Percentiles rank a stretch among this genome's conserved stretches.
Conservation (phyloP, 1,284 basidiomycete species). For the Volvariella volvacea region DNA sequence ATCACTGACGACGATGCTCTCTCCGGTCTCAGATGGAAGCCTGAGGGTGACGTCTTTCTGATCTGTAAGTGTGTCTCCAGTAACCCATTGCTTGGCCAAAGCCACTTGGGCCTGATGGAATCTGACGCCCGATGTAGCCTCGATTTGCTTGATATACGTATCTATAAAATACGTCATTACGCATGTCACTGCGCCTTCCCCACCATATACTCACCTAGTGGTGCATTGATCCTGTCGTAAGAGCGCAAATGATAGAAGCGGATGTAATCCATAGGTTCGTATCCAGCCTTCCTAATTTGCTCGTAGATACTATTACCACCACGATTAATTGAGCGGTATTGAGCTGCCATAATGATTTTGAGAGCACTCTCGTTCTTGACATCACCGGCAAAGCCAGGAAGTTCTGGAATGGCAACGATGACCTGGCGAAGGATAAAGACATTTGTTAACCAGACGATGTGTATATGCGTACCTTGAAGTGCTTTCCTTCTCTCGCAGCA, state of each 20-base stretch:
- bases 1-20: constrained; percentile 36
- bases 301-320: constrained; percentile 86
- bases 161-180: constrained; percentile 20
- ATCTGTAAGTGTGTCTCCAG: constrained; percentile 29
- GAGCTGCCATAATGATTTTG: constrained; percentile 79
- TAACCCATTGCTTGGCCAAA: constrained; percentile 78
- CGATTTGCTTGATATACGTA: constrained; percentile 62
- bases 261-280: constrained; percentile 78
- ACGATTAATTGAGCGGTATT: constrained; percentile 82
- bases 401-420: constrained; percentile 76
- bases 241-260: constrained; percentile 86
- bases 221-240: constrained; percentile 90
- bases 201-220: constrained; percentile 34
- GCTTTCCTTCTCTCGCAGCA: constrained; percentile 64
- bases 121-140: constrained; percentile 67
- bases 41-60: constrained; percentile 50
- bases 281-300: constrained; percentile 70
- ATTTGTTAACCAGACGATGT: neutral
- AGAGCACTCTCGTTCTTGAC: constrained; percentile 65
- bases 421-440: constrained; percentile 36
- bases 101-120: constrained; percentile 87
- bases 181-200: neutral
- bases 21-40: constrained; percentile 37
- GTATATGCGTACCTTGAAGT: constrained; percentile 62
- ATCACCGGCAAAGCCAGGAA: constrained; percentile 79